Evolutionary conservation across 768 basidiomycete species (phyloP).

Genomic region (Agrocybe praecox): DNA sequence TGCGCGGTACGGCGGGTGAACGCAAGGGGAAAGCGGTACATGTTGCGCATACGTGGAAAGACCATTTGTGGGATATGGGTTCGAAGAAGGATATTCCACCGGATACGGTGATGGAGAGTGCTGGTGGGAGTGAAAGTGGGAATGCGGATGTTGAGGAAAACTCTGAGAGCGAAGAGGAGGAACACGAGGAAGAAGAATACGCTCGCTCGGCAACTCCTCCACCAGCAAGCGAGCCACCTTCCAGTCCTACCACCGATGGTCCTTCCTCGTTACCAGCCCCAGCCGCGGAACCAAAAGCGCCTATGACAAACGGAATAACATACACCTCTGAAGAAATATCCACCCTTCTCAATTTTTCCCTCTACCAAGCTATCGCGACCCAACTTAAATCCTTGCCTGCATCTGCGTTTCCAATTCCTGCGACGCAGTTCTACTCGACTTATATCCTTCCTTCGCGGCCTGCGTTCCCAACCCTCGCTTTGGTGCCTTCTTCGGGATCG

Average conservation of each 20-base stretch:
- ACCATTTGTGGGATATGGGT: slow-evolving; percentile 75
- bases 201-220: slow-evolving; percentile 5
- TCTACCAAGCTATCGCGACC: slow-evolving; percentile 67
- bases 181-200: background rate
- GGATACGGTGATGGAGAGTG: slow-evolving; percentile 24
- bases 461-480: slow-evolving; percentile 50
- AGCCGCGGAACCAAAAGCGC: background rate
- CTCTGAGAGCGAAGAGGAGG: background rate
- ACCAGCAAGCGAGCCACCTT: slow-evolving; percentile 7
- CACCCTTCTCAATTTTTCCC: slow-evolving; percentile 55
- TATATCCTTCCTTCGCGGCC: slow-evolving; percentile 83
- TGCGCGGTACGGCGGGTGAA: slow-evolving; percentile 43
- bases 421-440: slow-evolving; percentile 74
- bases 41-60: slow-evolving; percentile 77
- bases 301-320: no score
- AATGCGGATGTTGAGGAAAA: slow-evolving; percentile 18
- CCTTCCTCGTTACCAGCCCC: background rate
- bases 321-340: slow-evolving; percentile 53
- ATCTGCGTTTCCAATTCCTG: slow-evolving; percentile 71
- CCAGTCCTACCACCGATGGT: slow-evolving; percentile 6
- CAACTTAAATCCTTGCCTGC: slow-evolving; percentile 47
- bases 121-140: slow-evolving; percentile 11
- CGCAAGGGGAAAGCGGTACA: slow-evolving; percentile 85
- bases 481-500: slow-evolving; percentile 28
- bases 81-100: slow-evolving; percentile 60